Evolutionary conservation across 768 basidiomycete species (phyloP), one percentile per base, ranked within the genome.

Genomic region (Termitomyces sp.): DNA sequence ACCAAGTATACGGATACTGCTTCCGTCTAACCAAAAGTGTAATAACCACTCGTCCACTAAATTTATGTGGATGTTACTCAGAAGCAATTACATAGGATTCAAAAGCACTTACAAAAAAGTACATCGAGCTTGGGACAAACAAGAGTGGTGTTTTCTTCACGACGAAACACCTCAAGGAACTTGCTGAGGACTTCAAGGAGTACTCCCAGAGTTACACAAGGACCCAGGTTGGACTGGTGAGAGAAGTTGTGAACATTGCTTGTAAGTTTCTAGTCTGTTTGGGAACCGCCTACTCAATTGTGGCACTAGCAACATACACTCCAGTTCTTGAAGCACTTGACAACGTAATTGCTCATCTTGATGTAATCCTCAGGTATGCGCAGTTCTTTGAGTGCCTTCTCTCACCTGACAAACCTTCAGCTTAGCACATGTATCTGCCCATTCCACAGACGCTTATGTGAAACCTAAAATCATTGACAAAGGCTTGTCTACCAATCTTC

Each of bases 1-100:
- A 88, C 54, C 80, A 82, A 56, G 82, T 85, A 1, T 92, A 96
- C 66, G 94, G 94, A 2, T 96, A 98, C 68, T 94, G 91, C 65
- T 92, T 98, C 73, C 76, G 97, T 28, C 69, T 98, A 45, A 95
- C 95, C 1, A 95, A 97, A 67, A 90, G 87, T 61, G 96, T 94
- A 62, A 54, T 85, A 74, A 54, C 13, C n/a, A 26, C 22, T 38
- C 9, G 6, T 36, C 20, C 74, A 54, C n/a, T 6, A 3, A 10
- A 9, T 30, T 14, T 5, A 51, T 54, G 22, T 46, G 24, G 28
- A 20, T 4, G 10, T 44, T 26, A 14, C 48, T 28, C 22, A 2
- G 47, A n/a, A 46, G 16, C 38, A 38, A 49, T 33, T 14, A 46
- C 57, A 14, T 65, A 98, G 95, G 96, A 98, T 62, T 87, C 89